A percentile compares a stretch with the other conserved stretches of the same genome.
Conservation (phyloP, 768 basidiomycete genomes). For the Calocera viscosa region DNA sequence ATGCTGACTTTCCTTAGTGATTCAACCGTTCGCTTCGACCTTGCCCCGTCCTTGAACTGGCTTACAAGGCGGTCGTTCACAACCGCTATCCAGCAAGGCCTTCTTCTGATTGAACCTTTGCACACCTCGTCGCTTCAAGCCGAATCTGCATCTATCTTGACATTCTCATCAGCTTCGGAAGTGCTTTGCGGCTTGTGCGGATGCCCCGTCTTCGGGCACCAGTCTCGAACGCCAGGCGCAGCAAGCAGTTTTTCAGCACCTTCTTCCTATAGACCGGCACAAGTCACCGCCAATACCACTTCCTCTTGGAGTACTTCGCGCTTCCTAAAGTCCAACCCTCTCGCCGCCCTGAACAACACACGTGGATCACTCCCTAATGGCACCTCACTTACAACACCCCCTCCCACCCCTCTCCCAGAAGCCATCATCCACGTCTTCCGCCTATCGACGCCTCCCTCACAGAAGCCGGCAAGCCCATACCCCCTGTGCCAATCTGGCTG, state of each 20-base stretch:
- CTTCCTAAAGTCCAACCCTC: background rate
- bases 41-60: constrained; percentile 91
- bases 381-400: constrained; percentile 18
- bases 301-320: constrained; percentile 18
- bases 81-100: constrained; percentile 73
- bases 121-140: constrained; percentile 47
- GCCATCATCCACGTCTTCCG: constrained; percentile 57
- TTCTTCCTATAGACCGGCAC: background rate
- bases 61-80: constrained; percentile 75
- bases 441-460: constrained; percentile 27
- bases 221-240: background rate
- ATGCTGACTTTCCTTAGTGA: constrained; percentile 42
- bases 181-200: background rate
- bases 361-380: constrained; percentile 32
- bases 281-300: constrained; percentile 29
- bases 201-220: background rate
- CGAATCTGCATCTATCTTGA: constrained; percentile 25
- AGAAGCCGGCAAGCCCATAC: constrained; percentile 33
- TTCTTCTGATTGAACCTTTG: constrained; percentile 80
- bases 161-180: background rate
- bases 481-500: constrained; percentile 76
- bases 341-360: constrained; percentile 10
- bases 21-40: constrained; percentile 79
- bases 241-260: background rate
- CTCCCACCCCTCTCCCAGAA: constrained; percentile 21